phyloP scores from a whole-genome alignment of 1,284 basidiomycete genomes.

The Cutaneotrichosporon cyanovorans region DNA sequence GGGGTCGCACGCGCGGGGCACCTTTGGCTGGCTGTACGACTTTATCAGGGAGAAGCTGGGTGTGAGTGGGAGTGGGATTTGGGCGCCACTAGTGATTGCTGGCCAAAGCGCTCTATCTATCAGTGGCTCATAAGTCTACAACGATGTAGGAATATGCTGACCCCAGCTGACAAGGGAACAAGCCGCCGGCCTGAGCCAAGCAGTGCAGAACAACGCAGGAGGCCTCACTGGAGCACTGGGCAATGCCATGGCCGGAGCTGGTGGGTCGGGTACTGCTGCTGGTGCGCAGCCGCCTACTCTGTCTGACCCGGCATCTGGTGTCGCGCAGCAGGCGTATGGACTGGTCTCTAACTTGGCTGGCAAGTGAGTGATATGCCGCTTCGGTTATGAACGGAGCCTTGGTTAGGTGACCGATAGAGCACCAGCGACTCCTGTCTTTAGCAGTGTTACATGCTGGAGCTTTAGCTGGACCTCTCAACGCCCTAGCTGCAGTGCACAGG shows the following conservation, averaged over 20 bases:
- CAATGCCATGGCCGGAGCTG: no score
- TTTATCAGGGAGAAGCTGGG: conserved; percentile 31
- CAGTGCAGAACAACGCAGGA: neutral
- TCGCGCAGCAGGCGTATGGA: conserved; percentile 33
- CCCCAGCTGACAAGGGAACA: conserved; percentile 11
- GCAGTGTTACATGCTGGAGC: no score
- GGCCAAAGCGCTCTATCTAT: no score
- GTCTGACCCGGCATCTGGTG: conserved; percentile 40
- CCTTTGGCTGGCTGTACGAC: conserved; percentile 37
- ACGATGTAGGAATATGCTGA: neutral
- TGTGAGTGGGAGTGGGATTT: conserved; percentile 13
- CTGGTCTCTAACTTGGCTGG: conserved; percentile 30
- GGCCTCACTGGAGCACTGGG: no score
- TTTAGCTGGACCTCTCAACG: no score
- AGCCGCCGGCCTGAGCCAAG: conserved; percentile 5
- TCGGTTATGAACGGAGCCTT: no score
- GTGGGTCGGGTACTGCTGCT: conserved; percentile 1
- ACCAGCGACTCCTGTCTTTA: no score
- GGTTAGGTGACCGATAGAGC: no score
- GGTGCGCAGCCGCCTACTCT: conserved; percentile 36
- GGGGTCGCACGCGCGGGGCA: conserved; percentile 23
- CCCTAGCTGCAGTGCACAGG: no score
- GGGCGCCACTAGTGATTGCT: no score
- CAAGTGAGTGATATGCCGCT: no score
- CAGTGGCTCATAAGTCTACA: no score